Conservation (phyloP, 2,329 filamentous ascomycete species). For the Xylaria sp. region DNA sequence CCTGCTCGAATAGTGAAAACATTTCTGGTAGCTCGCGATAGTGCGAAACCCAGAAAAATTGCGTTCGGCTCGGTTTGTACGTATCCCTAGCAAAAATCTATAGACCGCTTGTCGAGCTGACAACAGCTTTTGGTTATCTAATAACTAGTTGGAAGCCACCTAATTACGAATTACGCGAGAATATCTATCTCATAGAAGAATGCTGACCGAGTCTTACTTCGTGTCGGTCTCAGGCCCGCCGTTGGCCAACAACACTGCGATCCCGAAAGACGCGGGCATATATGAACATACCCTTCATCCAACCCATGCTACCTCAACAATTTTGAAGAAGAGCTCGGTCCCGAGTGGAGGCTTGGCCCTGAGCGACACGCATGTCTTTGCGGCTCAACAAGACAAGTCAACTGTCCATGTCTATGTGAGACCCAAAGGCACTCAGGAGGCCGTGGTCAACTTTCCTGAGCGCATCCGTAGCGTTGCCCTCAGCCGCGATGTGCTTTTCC, state of each 20-base stretch:
- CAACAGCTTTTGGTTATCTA: neutral
- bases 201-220: slow-evolving; percentile 70
- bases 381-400: slow-evolving; percentile 90
- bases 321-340: slow-evolving; percentile 94
- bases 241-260: slow-evolving; percentile 68
- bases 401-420: slow-evolving; percentile 93
- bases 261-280: slow-evolving; percentile 84
- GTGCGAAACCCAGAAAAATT: slow-evolving; percentile 21
- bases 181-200: slow-evolving; percentile 46
- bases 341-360: slow-evolving; percentile 81
- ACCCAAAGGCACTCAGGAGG: slow-evolving; percentile 85
- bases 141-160: neutral
- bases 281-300: slow-evolving; percentile 87
- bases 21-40: slow-evolving; percentile 12
- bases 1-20: slow-evolving; percentile 12
- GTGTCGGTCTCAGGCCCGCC: slow-evolving; percentile 67
- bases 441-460: slow-evolving; percentile 87
- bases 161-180: no score
- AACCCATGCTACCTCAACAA: slow-evolving; percentile 74
- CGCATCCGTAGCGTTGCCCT: slow-evolving; percentile 81
- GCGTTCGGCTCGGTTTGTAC: neutral
- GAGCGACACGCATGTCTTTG: slow-evolving; percentile 85
- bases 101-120: slow-evolving; percentile 7
- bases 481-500: slow-evolving; percentile 75
- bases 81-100: neutral